phyloP scores from a whole-genome alignment of 306 rosid genomes.

The Astragalus glycyphyllos region DNA sequence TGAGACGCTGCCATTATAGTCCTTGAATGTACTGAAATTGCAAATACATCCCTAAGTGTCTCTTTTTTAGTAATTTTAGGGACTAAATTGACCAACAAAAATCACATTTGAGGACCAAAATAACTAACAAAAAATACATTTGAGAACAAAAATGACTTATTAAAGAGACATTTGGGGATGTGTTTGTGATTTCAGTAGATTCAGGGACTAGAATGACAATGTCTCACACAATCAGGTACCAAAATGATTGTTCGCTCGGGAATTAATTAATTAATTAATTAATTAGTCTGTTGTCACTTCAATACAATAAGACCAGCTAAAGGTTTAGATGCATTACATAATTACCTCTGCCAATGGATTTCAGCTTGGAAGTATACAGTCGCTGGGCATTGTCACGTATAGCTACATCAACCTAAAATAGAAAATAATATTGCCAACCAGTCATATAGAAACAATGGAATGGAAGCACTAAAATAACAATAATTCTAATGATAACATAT shows the following conservation, averaged over 20 bases:
- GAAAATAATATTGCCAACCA: constrained; percentile 17
- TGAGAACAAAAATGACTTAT: too few species aligned
- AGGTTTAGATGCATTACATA: neutral
- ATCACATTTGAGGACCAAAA: too few species aligned
- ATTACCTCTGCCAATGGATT: constrained; percentile 84
- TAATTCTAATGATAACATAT: neutral
- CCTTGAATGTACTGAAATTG: too few species aligned
- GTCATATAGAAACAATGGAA: constrained; percentile 20
- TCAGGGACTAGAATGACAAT: too few species aligned
- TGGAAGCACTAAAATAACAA: constrained; percentile 3
- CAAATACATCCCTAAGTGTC: too few species aligned
- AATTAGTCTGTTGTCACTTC: neutral
- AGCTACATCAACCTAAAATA: constrained; percentile 82
- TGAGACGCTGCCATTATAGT: too few species aligned
- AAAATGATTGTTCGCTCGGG: neutral
- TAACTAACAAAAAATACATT: too few species aligned
- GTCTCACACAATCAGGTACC: too few species aligned
- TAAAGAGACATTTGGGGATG: too few species aligned
- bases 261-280: neutral
- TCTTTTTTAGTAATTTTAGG: too few species aligned
- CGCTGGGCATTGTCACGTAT: constrained; percentile 92
- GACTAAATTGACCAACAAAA: too few species aligned
- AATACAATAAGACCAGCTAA: neutral
- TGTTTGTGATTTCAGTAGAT: too few species aligned
- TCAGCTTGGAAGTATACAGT: constrained; percentile 78